phyloP scores from a whole-genome alignment of 108 stramenopile species.

The Cyclotella kingstonii region DNA sequence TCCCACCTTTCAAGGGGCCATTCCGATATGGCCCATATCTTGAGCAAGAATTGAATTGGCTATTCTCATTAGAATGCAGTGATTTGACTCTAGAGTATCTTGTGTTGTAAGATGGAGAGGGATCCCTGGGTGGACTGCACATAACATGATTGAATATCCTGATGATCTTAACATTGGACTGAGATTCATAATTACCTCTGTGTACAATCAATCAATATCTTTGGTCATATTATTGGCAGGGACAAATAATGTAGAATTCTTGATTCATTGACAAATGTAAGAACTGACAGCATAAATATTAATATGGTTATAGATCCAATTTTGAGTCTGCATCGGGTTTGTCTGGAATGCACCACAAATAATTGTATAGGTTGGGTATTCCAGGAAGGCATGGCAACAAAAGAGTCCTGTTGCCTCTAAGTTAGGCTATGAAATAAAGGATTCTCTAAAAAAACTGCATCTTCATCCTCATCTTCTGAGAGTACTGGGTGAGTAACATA shows the following conservation, averaged over 20 bases:
- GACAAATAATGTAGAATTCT: constrained; percentile 69
- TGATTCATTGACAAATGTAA: constrained; percentile 17
- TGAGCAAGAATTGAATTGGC: constrained; percentile 41
- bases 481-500: constrained; percentile 42
- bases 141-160: constrained; percentile 47
- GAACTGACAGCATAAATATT: not conserved
- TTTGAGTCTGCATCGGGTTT: constrained; percentile 24
- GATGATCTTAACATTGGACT: constrained; percentile 38
- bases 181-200: constrained; percentile 25
- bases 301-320: constrained; percentile 26
- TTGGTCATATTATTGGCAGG: constrained; percentile 65
- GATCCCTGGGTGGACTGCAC: constrained; percentile 68
- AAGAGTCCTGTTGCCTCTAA: constrained; percentile 22
- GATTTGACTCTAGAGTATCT: constrained; percentile 5
- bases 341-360: constrained; percentile 26
- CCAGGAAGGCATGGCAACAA: constrained; percentile 69
- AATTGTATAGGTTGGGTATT: constrained; percentile 39
- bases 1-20: constrained; percentile 33
- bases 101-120: constrained; percentile 66
- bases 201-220: constrained; percentile 43
- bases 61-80: not conserved
- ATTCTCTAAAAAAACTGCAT: constrained; percentile 24
- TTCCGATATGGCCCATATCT: constrained; percentile 69
- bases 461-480: not conserved
- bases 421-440: constrained; percentile 46